These are phyloP conservation scores for Pichia phayaonensis DNA, from an alignment of 805 yeast species.

Conservation along the genomic window DNA sequence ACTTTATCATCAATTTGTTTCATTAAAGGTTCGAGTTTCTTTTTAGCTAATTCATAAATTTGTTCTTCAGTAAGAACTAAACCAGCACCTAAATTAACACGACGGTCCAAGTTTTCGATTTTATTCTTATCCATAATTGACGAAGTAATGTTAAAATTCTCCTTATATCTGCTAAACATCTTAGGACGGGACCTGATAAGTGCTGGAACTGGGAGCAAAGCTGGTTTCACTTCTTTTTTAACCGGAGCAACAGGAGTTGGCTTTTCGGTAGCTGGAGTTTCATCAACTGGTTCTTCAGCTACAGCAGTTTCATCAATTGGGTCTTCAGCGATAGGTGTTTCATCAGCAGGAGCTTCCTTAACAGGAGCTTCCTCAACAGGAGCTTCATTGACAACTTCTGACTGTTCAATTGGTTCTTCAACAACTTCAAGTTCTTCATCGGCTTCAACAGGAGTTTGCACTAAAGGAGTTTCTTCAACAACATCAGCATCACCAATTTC, in stretches of 20 bases:
- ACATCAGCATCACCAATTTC: background rate
- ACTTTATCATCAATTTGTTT: conserved; percentile 45
- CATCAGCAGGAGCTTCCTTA: background rate
- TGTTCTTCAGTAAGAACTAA: conserved; percentile 47
- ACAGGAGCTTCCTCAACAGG: background rate
- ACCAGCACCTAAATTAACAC: conserved; percentile 47
- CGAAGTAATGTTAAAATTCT: conserved; percentile 40
- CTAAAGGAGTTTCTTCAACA: background rate
- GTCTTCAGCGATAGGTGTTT: background rate
- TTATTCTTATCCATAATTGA: conserved; percentile 35
- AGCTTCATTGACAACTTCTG: background rate
- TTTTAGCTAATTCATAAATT: conserved; percentile 46
- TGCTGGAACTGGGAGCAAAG: conserved; percentile 28
- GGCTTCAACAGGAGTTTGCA: background rate
- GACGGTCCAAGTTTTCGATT: conserved; percentile 42
- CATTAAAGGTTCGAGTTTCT: conserved; percentile 48
- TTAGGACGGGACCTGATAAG: conserved; percentile 33
- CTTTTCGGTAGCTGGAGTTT: background rate
- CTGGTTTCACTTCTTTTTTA: conserved; percentile 7
- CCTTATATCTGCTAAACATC: conserved; percentile 40
- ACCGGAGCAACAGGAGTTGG: conserved; percentile 1
- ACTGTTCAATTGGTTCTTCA: background rate
- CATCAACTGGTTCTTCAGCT: conserved; percentile 11
- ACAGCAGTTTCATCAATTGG: background rate
- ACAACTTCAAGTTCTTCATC: background rate